Base-by-base conservation (phyloP, 192 early-diverging fungal species). In the Mortierella antarctica region DNA sequence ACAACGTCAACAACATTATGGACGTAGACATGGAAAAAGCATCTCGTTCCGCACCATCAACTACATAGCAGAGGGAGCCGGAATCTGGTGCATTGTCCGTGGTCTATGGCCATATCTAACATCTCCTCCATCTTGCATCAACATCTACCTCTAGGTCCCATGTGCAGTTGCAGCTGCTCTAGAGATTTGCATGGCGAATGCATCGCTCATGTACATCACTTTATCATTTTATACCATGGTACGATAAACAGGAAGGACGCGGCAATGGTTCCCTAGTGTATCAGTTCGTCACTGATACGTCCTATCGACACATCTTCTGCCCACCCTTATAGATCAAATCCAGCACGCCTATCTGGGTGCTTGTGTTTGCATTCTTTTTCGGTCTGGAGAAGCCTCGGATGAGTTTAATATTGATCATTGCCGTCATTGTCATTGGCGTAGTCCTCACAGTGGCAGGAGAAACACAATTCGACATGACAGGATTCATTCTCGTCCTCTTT, bases 181-280 rank as follows among this genome's bases (percentile, higher is more conserved):
- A 23, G 95, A 96, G 70, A 95, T 96, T 73, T 92, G 93, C 50
- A 87, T 93, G 70, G 89, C 93, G 9, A 96, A 96, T 83, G 87
- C 89, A 13, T 91, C 90, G 40, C 88, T 96, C 46, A 87, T 93
- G 76, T 87, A 84, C 70, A 93, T 96, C 56, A 91, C 95, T 10
- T 86, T 96, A 18, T 90, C 92, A n/a, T 95, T 96, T 73, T 95
- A 95, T 77, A 96, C 91, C 39, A 91, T 92, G 90, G 88, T 85
- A 82, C 62, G 46, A 8, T 21, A 7, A 23, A 7, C 31, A 1
- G 57, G 57, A 58, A 10, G 31, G 1, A 31, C 3, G 3, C 3
- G 31, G 31, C 7, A 58, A 12, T 56, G 54, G 8, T 4, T 12
- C 21, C 17, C 15, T 20, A 56, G 20, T 7, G 13, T n/a, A n/a